Evolutionary conservation across 2,329 filamentous ascomycete species (phyloP).

Genomic region (Dothideomycetidae sp.): DNA sequence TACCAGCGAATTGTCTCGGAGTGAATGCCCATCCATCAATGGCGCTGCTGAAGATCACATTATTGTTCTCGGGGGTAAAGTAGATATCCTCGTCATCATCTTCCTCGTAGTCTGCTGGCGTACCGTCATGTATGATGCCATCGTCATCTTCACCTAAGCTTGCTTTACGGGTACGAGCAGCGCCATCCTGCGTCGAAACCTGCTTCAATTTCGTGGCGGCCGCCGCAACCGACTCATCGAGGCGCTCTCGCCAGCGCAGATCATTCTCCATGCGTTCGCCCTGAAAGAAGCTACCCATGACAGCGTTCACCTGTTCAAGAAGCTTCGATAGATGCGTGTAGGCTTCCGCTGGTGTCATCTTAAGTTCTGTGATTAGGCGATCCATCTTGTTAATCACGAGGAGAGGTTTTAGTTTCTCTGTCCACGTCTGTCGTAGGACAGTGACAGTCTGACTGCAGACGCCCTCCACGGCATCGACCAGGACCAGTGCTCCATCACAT

Average conservation of each 20-base stretch:
- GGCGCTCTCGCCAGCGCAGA: conserved; percentile 81
- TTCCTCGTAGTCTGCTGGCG: conserved; percentile 59
- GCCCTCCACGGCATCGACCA: conserved; percentile 93
- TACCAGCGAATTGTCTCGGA: conserved; percentile 75
- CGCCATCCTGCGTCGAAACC: conserved; percentile 1
- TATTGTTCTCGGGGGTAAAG: conserved; percentile 95
- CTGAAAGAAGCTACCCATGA: conserved; percentile 94
- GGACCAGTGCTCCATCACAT: conserved; percentile 84
- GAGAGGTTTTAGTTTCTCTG: conserved; percentile 84
- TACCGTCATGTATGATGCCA: conserved; percentile 31
- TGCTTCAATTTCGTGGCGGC: conserved; percentile 30
- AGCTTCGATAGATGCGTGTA: conserved; percentile 80
- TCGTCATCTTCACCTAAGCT: conserved; percentile 43
- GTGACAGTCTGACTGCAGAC: conserved; percentile 98
- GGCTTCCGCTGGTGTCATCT: conserved; percentile 82
- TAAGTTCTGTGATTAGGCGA: conserved; percentile 79
- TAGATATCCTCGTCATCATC: conserved; percentile 93
- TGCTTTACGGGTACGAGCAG: conserved; percentile 29
- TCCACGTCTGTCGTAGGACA: conserved; percentile 86
- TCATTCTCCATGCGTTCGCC: conserved; percentile 98
- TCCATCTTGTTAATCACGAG: conserved; percentile 99
- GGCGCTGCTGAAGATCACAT: conserved; percentile 96
- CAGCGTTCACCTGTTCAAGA: conserved; percentile 90
- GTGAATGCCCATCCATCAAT: conserved; percentile 99
- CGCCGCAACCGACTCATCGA: conserved; percentile 72